Conservation (phyloP, 1,284 basidiomycete genomes). For the Uromyces viciae-fabae region DNA sequence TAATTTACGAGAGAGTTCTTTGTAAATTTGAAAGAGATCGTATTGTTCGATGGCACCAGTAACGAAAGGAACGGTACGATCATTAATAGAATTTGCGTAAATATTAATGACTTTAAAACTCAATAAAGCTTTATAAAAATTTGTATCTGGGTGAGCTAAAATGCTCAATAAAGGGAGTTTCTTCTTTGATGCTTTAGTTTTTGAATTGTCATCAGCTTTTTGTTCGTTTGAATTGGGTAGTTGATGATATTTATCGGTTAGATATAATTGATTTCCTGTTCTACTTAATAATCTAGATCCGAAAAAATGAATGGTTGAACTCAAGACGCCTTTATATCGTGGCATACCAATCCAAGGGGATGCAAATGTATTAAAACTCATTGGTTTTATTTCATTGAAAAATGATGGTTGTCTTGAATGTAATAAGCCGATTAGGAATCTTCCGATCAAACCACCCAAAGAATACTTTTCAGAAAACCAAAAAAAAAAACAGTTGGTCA, state of each 20-base stretch:
- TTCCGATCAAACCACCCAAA: constrained; percentile 72
- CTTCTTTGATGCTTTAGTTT: constrained; percentile 54
- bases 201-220: no score
- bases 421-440: constrained; percentile 72
- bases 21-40: constrained; percentile 11
- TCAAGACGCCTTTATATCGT: constrained; percentile 62
- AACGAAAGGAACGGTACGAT: constrained; percentile 52
- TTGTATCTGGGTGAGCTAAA: constrained; percentile 77
- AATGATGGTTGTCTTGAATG: constrained; percentile 63
- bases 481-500: neutral
- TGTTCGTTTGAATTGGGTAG: constrained; percentile 54
- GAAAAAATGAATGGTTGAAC: constrained; percentile 62
- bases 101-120: constrained; percentile 69
- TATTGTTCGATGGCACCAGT: constrained; percentile 46
- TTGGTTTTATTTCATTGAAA: constrained; percentile 65
- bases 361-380: constrained; percentile 76
- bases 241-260: constrained; percentile 64
- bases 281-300: constrained; percentile 73
- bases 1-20: neutral
- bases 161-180: constrained; percentile 71
- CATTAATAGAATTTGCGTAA: constrained; percentile 70
- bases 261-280: constrained; percentile 77
- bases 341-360: constrained; percentile 71
- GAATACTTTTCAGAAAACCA: constrained; percentile 60
- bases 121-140: constrained; percentile 72